Conservation (phyloP, 2,329 filamentous ascomycete genomes). For the Alternaria sp. region DNA sequence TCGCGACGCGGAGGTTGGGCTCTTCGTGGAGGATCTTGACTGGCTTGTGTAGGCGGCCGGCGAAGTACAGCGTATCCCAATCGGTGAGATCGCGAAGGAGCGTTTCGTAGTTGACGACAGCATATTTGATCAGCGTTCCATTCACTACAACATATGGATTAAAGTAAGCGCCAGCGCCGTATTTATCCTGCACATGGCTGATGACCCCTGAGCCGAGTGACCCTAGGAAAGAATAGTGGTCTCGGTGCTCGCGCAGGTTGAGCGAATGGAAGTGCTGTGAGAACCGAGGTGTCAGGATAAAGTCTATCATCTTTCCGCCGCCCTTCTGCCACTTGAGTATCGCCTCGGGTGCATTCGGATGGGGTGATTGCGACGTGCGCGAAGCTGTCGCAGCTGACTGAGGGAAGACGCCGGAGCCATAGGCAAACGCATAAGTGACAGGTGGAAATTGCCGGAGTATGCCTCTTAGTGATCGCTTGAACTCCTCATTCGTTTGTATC, state of each 20-base stretch:
- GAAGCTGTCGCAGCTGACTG: constrained; percentile 66
- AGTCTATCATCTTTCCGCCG: constrained; percentile 95
- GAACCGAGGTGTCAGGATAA: constrained; percentile 94
- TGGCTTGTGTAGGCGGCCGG: constrained; percentile 93
- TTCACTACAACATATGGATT: constrained; percentile 95
- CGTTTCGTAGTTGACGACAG: constrained; percentile 92
- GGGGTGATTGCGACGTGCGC: constrained; percentile 69
- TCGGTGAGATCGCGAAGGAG: constrained; percentile 84
- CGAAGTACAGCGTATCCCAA: constrained; percentile 96
- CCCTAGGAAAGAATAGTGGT: constrained; percentile 90
- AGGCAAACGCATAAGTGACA: constrained; percentile 95
- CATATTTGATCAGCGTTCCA: constrained; percentile 96
- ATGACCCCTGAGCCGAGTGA: constrained; percentile 85
- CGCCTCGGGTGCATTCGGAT: constrained; percentile 81
- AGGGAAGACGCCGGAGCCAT: constrained; percentile 94
- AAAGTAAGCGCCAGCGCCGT: constrained; percentile 96
- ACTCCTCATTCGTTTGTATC: constrained; percentile 90
- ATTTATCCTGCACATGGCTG: constrained; percentile 82
- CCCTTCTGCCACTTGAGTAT: constrained; percentile 86
- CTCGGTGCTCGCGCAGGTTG: constrained; percentile 85
- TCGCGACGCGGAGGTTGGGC: constrained; percentile 87
- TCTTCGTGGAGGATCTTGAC: constrained; percentile 98
- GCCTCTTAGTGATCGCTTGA: constrained; percentile 87
- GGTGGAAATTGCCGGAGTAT: constrained; percentile 94
- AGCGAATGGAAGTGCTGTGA: constrained; percentile 97